A percentile compares a stretch with the other conserved stretches of the same genome.
These are phyloP conservation scores for Boletus sp. DNA, from an alignment of 768 basidiomycete species.

Conservation along the genomic window DNA sequence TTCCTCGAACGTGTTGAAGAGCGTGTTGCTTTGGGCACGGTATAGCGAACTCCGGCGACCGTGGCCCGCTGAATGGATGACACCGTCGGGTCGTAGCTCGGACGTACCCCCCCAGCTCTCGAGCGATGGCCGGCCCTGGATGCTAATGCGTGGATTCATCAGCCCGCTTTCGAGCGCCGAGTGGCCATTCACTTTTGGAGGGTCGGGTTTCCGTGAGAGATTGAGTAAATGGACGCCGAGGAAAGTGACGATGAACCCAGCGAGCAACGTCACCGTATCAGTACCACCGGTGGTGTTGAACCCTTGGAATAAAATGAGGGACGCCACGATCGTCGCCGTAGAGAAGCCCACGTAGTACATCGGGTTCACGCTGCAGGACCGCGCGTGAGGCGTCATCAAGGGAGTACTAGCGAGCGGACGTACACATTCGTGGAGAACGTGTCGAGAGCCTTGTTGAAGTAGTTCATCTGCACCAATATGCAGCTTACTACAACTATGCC, in stretches of 20 bases:
- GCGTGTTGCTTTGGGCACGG: constrained; percentile 57
- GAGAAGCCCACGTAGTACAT: constrained; percentile 98
- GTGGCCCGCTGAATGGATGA: constrained; percentile 41
- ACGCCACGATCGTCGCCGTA: constrained; percentile 88
- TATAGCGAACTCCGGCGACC: constrained; percentile 65
- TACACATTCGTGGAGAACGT: constrained; percentile 98
- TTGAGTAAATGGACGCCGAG: constrained; percentile 95
- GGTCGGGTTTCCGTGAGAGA: constrained; percentile 61
- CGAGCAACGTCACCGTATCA: constrained; percentile 82
- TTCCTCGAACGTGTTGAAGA: constrained; percentile 71
- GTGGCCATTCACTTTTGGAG: constrained; percentile 43
- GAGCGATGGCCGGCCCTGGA: constrained; percentile 76
- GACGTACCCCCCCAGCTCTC: constrained; percentile 63
- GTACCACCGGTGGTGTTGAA: constrained; percentile 84
- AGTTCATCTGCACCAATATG: constrained; percentile 92
- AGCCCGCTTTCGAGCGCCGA: constrained; percentile 61
- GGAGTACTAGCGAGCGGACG: constrained; percentile 28
- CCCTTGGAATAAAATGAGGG: constrained; percentile 95
- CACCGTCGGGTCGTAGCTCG: constrained; percentile 27
- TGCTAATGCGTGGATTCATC: constrained; percentile 74
- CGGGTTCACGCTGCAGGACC: constrained; percentile 75
- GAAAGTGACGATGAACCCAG: constrained; percentile 91
- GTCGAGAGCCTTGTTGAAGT: constrained; percentile 97
- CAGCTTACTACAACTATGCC: constrained; percentile 76
- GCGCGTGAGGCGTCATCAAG: background rate